Percentiles rank a stretch among this genome's conserved stretches.
Evolutionary conservation across 768 basidiomycete genomes (phyloP).

Genomic region (Calocera viscosa): DNA sequence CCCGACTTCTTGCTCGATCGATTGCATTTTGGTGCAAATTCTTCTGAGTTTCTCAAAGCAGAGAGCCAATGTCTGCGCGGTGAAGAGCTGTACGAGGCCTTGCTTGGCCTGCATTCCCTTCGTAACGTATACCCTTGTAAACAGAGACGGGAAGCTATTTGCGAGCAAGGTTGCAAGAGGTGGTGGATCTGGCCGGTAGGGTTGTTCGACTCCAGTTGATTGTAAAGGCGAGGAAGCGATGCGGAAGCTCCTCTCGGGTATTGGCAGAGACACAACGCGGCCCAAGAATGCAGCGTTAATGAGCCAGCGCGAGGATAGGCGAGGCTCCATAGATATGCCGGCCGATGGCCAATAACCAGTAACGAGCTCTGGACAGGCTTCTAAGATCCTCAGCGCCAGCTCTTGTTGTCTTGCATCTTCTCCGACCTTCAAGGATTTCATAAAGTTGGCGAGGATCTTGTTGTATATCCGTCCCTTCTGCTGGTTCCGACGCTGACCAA

Average conservation of each 20-base stretch:
- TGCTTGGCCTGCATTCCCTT: conserved; percentile 66
- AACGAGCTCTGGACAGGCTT: conserved; percentile 76
- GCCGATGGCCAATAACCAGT: conserved; percentile 66
- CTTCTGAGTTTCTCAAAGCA: conserved; percentile 58
- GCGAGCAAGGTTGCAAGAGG: conserved; percentile 57
- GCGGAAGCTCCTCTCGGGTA: conserved; percentile 53
- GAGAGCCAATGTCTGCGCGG: conserved; percentile 62
- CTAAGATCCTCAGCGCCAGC: conserved; percentile 65
- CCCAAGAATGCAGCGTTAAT: conserved; percentile 77
- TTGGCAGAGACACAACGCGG: conserved; percentile 59
- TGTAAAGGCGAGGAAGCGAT: conserved; percentile 30
- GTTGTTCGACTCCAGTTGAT: conserved; percentile 18
- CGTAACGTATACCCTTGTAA: conserved; percentile 60
- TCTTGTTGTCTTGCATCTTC: conserved; percentile 80
- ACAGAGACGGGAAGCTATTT: conserved; percentile 61
- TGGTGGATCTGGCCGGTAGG: conserved; percentile 63
- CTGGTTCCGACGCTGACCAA: conserved; percentile 20
- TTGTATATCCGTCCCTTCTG: conserved; percentile 53
- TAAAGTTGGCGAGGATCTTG: conserved; percentile 63
- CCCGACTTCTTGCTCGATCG: conserved; percentile 42
- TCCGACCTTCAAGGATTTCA: conserved; percentile 69
- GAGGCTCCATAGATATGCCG: conserved; percentile 65
- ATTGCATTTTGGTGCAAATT: conserved; percentile 39
- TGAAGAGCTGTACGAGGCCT: conserved; percentile 73
- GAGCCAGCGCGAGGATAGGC: conserved; percentile 83